Evolutionary conservation across 2,329 filamentous ascomycete genomes (phyloP).

Genomic region (Ophiosphaerella herpotricha): DNA sequence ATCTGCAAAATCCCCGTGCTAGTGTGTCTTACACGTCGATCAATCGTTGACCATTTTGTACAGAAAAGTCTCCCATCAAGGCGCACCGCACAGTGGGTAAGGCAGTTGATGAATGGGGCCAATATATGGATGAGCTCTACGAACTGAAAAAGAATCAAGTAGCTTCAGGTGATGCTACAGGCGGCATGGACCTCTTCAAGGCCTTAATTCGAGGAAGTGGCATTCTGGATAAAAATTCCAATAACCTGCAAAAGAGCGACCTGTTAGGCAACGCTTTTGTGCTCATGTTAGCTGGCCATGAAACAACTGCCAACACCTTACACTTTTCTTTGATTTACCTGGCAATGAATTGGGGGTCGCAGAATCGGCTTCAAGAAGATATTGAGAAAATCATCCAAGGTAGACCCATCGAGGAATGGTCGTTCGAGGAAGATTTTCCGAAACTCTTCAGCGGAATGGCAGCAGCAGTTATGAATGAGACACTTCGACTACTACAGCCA

Average conservation of each 20-base stretch:
- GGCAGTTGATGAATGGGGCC: slow-evolving; percentile 66
- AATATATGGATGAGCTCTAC: slow-evolving; percentile 73
- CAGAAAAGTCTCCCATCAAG: slow-evolving; percentile 48
- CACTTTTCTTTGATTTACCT: slow-evolving; percentile 73
- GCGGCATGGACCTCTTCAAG: slow-evolving; percentile 62
- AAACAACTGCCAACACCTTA: slow-evolving; percentile 76
- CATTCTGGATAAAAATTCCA: slow-evolving; percentile 41
- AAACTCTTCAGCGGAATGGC: slow-evolving; percentile 70
- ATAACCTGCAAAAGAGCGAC: slow-evolving; percentile 51
- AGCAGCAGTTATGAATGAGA: slow-evolving; percentile 78
- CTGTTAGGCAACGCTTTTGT: slow-evolving; percentile 73
- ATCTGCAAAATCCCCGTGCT: background rate
- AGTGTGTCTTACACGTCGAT: background rate
- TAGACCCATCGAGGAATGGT: slow-evolving; percentile 65
- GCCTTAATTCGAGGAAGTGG: slow-evolving; percentile 43
- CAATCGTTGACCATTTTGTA: slow-evolving; percentile 4
- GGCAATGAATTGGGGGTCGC: slow-evolving; percentile 66
- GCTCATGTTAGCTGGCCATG: slow-evolving; percentile 73
- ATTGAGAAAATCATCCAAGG: slow-evolving; percentile 68
- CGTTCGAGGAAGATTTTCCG: slow-evolving; percentile 70
- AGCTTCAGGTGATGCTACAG: slow-evolving; percentile 39
- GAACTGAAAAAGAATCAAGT: slow-evolving; percentile 61
- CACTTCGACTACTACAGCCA: slow-evolving; percentile 72
- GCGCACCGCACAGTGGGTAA: slow-evolving; percentile 57
- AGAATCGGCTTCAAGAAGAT: slow-evolving; percentile 70